phyloP scores from a whole-genome alignment of 1,139 yeast species.

The Magnusiomyces suaveolens region DNA sequence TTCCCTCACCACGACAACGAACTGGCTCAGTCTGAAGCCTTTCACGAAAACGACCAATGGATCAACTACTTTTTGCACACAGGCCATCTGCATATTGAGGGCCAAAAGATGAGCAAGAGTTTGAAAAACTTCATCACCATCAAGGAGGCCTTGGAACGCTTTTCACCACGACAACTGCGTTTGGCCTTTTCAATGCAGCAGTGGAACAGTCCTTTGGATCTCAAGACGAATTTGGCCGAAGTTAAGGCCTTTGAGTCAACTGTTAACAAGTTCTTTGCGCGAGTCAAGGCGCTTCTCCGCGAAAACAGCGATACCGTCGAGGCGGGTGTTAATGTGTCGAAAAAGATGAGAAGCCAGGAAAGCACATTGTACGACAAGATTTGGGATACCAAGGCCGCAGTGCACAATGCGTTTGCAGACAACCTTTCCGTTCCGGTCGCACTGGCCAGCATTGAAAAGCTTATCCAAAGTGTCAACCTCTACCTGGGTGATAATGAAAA shows the following conservation, averaged over 20 bases:
- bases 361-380: slow-evolving; percentile 49
- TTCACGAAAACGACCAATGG: slow-evolving; percentile 86
- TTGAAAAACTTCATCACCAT: slow-evolving; percentile 91
- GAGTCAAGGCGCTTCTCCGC: slow-evolving; percentile 65
- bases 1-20: slow-evolving; percentile 98
- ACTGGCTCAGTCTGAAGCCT: slow-evolving; percentile 95
- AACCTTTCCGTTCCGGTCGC: slow-evolving; percentile 75
- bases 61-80: slow-evolving; percentile 92
- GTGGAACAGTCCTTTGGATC: slow-evolving; percentile 90
- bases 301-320: slow-evolving; percentile 38
- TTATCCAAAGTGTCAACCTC: slow-evolving; percentile 60
- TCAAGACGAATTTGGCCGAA: slow-evolving; percentile 68
- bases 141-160: slow-evolving; percentile 70
- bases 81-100: slow-evolving; percentile 95
- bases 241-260: slow-evolving; percentile 67
- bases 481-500: slow-evolving; percentile 50
- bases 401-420: slow-evolving; percentile 76
- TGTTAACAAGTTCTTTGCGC: slow-evolving; percentile 77
- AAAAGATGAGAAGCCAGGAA: slow-evolving; percentile 46
- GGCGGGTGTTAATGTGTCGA: slow-evolving; percentile 56
- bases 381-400: slow-evolving; percentile 46
- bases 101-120: slow-evolving; percentile 95
- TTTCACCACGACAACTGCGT: slow-evolving; percentile 72
- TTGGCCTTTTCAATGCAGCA: slow-evolving; percentile 81
- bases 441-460: slow-evolving; percentile 51